These are phyloP conservation scores for Phoenix roebelenii DNA, from an alignment of 176 grass and related monocot species.

Conservation along the genomic window DNA sequence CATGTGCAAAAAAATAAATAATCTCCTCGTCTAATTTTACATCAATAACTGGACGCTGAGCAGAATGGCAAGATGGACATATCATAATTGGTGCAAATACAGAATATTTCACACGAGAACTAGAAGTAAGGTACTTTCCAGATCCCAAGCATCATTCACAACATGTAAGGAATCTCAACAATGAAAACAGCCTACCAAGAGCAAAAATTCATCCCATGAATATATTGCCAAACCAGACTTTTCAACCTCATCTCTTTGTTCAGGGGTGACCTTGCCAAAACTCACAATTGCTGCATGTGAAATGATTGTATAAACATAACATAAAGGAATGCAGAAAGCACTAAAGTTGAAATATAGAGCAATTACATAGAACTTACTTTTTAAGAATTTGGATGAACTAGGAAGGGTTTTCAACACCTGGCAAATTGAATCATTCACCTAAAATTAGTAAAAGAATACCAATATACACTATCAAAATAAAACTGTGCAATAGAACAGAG, in stretches of 20 bases:
- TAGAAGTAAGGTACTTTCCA: too few species aligned
- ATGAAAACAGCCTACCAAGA: constrained; percentile 42
- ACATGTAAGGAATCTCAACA: too few species aligned
- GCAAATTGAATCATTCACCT: constrained; percentile 15
- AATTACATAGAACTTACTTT: constrained; percentile 41
- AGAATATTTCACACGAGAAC: too few species aligned
- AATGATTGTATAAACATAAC: constrained; percentile 10
- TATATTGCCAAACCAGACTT: constrained; percentile 46
- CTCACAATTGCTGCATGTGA: constrained; percentile 63
- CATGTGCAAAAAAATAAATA: too few species aligned
- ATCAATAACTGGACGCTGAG: too few species aligned
- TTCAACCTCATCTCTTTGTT: constrained; percentile 60
- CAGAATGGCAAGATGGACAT: too few species aligned
- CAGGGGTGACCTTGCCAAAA: constrained; percentile 52
- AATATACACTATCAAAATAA: too few species aligned
- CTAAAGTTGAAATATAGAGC: too few species aligned
- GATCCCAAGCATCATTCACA: too few species aligned
- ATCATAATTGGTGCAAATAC: too few species aligned
- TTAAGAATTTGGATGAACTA: constrained; percentile 55
- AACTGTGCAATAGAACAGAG: too few species aligned
- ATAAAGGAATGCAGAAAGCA: constrained; percentile 8
- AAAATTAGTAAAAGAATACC: constrained; percentile 8
- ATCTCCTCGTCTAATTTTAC: too few species aligned
- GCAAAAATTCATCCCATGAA: constrained; percentile 66
- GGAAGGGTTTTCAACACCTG: constrained; percentile 71